These are phyloP conservation scores for Pleurotus citrinopileatus DNA, from an alignment of 768 basidiomycete genomes.

Conservation along the genomic window DNA sequence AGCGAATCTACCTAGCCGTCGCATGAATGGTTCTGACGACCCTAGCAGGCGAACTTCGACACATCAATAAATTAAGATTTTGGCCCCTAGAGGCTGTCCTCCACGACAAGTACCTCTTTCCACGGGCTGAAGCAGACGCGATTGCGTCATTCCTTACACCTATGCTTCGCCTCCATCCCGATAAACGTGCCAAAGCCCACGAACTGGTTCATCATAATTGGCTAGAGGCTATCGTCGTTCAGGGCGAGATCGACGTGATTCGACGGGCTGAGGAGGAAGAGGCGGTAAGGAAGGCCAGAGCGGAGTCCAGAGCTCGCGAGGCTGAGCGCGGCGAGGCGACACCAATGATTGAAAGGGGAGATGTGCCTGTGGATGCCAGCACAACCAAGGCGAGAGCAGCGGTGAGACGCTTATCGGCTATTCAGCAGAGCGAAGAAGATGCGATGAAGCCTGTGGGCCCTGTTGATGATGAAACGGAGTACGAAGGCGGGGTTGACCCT, in stretches of 20 bases:
- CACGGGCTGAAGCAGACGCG: constrained; percentile 74
- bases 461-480: constrained; percentile 4
- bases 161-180: constrained; percentile 88
- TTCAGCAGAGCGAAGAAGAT: constrained; percentile 40
- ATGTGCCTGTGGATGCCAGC: not conserved
- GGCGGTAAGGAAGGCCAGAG: constrained; percentile 35
- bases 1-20: no score
- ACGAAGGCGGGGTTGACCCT: not conserved
- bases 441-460: constrained; percentile 76
- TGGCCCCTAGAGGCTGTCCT: constrained; percentile 84
- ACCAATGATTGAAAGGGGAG: constrained; percentile 11
- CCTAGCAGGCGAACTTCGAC: constrained; percentile 68
- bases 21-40: not conserved
- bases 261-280: constrained; percentile 60
- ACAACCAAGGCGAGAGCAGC: not conserved
- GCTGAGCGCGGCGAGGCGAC: constrained; percentile 3
- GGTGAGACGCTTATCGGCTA: constrained; percentile 32
- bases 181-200: constrained; percentile 83
- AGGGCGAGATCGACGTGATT: constrained; percentile 87
- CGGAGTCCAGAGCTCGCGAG: constrained; percentile 38
- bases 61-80: constrained; percentile 90
- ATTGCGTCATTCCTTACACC: constrained; percentile 81
- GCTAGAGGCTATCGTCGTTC: constrained; percentile 82
- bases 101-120: constrained; percentile 95
- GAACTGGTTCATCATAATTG: constrained; percentile 86